A percentile compares a stretch with the other conserved stretches of the same genome.
Evolutionary conservation across 129 eudicot genomes (phyloP).

Genomic region (Flaveria robusta): DNA sequence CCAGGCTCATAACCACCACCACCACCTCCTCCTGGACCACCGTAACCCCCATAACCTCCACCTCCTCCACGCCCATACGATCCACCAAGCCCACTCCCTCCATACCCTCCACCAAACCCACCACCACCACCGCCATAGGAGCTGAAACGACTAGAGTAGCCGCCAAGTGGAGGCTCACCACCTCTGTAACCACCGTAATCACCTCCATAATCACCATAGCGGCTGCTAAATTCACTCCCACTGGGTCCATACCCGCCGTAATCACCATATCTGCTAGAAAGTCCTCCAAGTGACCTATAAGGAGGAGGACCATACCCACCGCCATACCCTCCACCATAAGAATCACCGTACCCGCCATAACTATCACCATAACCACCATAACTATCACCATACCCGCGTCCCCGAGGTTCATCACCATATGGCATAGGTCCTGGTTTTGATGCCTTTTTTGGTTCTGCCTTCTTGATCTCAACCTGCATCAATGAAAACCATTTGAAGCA

Average conservation of each 20-base stretch:
- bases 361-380: constrained; percentile 62
- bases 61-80: constrained; percentile 63
- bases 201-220: constrained; percentile 61
- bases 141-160: constrained; percentile 72
- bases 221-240: constrained; percentile 55
- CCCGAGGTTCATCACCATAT: constrained; percentile 82
- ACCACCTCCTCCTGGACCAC: constrained; percentile 56
- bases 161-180: constrained; percentile 68
- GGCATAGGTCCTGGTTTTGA: constrained; percentile 79
- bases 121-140: constrained; percentile 39
- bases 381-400: constrained; percentile 64
- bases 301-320: constrained; percentile 38
- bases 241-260: constrained; percentile 59
- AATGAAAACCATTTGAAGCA: constrained; percentile 30
- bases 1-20: neutral
- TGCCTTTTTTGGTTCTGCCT: constrained; percentile 97
- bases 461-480: constrained; percentile 97
- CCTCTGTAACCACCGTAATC: constrained; percentile 66
- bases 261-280: constrained; percentile 49
- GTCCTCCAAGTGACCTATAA: constrained; percentile 63
- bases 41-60: constrained; percentile 57
- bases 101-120: constrained; percentile 55
- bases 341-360: constrained; percentile 46
- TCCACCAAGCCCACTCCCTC: constrained; percentile 68
- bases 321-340: constrained; percentile 43